These are phyloP conservation scores for Nasturtium officinale DNA, from an alignment of 345 rosid genomes.

Conservation along the genomic window DNA sequence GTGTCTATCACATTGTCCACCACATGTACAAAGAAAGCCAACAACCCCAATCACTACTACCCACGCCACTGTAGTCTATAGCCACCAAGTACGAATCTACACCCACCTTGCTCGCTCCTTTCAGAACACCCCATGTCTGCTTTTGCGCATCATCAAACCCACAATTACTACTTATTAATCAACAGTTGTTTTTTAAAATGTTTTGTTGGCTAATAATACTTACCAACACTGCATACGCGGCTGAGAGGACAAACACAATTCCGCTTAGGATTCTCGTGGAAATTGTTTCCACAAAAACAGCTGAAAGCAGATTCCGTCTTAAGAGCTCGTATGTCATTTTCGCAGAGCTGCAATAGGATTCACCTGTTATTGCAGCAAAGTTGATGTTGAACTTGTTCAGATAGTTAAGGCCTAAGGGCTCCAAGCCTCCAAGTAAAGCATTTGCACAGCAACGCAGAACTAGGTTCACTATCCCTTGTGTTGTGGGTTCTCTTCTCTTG, in stretches of 20 bases:
- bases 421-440: slow-evolving; percentile 54
- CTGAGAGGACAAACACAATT: slow-evolving; percentile 69
- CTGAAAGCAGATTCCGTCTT: slow-evolving; percentile 85
- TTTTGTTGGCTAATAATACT: slow-evolving; percentile 38
- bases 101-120: slow-evolving; percentile 65
- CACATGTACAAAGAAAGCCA: slow-evolving; percentile 78
- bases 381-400: slow-evolving; percentile 91
- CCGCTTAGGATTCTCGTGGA: slow-evolving; percentile 80
- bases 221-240: slow-evolving; percentile 76
- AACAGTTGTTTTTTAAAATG: too few species aligned
- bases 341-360: slow-evolving; percentile 83
- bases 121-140: slow-evolving; percentile 73
- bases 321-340: slow-evolving; percentile 90
- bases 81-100: slow-evolving; percentile 61
- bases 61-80: slow-evolving; percentile 63
- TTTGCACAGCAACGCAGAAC: slow-evolving; percentile 68
- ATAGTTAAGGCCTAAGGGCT: slow-evolving; percentile 76
- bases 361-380: slow-evolving; percentile 93
- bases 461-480: slow-evolving; percentile 66
- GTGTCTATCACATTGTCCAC: slow-evolving; percentile 85
- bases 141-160: slow-evolving; percentile 17
- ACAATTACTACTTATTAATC: neutral
- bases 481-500: slow-evolving; percentile 66
- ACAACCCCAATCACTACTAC: slow-evolving; percentile 53
- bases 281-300: slow-evolving; percentile 83